These are phyloP conservation scores for Rhynchospora breviuscula DNA, from an alignment of 176 grass and related monocot species.

Conservation along the genomic window DNA sequence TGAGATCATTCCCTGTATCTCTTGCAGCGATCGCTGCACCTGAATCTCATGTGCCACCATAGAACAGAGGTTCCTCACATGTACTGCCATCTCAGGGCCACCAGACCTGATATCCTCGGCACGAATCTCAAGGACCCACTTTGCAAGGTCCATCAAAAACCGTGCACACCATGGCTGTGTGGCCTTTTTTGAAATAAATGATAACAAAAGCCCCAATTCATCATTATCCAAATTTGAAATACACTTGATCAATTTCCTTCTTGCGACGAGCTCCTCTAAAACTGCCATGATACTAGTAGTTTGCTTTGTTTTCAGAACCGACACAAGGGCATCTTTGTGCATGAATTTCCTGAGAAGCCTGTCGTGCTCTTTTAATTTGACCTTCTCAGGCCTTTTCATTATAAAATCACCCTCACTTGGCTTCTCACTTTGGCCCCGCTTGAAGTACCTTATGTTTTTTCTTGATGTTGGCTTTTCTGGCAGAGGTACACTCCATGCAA, in stretches of 20 bases:
- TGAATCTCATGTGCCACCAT: slow-evolving; percentile 64
- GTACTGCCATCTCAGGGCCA: slow-evolving; percentile 30
- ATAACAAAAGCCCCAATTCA: slow-evolving; percentile 48
- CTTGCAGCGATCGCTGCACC: slow-evolving; percentile 76
- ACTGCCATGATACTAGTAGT: slow-evolving; percentile 47
- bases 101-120: slow-evolving; percentile 45
- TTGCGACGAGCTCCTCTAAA: slow-evolving; percentile 76
- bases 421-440: slow-evolving; percentile 64
- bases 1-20: slow-evolving; percentile 88
- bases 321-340: slow-evolving; percentile 81
- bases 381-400: slow-evolving; percentile 50
- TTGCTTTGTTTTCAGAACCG: slow-evolving; percentile 51
- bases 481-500: slow-evolving; percentile 37
- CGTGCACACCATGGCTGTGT: slow-evolving; percentile 61
- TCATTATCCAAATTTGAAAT: slow-evolving; percentile 53
- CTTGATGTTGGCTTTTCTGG: slow-evolving; percentile 35
- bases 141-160: slow-evolving; percentile 65
- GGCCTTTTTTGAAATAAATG: slow-evolving; percentile 52
- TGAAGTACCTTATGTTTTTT: slow-evolving; percentile 58
- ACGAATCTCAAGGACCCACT: slow-evolving; percentile 75
- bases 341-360: slow-evolving; percentile 71
- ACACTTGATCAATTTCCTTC: slow-evolving; percentile 68
- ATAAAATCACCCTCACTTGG: slow-evolving; percentile 55
- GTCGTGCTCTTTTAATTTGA: slow-evolving; percentile 68
- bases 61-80: slow-evolving; percentile 58